A percentile compares a stretch with the other conserved stretches of the same genome.
Evolutionary conservation across 768 basidiomycete species (phyloP).

Genomic region (Lactarius akahatsu): DNA sequence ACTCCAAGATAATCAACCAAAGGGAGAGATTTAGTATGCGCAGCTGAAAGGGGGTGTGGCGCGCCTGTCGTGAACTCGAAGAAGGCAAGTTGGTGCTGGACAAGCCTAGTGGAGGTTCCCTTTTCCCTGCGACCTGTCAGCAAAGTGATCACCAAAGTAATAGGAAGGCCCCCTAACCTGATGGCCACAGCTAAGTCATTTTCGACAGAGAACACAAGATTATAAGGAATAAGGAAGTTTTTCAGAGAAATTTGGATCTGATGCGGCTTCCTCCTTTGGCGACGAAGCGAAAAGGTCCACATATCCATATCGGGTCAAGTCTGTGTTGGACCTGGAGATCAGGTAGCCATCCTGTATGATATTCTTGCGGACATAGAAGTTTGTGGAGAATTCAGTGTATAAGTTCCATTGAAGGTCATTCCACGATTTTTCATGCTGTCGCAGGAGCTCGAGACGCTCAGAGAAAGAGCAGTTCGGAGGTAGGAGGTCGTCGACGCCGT

Average conservation of each 20-base stretch:
- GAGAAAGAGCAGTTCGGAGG: slow-evolving; percentile 9
- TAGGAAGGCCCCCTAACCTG: not conserved
- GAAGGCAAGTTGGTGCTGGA: not conserved
- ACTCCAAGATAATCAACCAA: not conserved
- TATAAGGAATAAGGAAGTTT: not conserved
- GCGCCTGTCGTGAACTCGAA: slow-evolving; percentile 6
- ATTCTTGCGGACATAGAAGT: not conserved
- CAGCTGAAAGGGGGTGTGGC: slow-evolving; percentile 4
- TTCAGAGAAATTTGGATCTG: slow-evolving; percentile 6
- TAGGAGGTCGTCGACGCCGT: slow-evolving; percentile 17
- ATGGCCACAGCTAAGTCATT: slow-evolving; percentile 4
- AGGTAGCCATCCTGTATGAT: slow-evolving; percentile 15
- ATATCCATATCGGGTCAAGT: slow-evolving; percentile 2
- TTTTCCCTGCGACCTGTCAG: slow-evolving; percentile 4
- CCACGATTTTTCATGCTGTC: slow-evolving; percentile 19
- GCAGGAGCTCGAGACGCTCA: slow-evolving; percentile 19
- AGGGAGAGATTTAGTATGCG: not conserved
- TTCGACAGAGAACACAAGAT: slow-evolving; percentile 2
- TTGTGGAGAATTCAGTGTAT: slow-evolving; percentile 1
- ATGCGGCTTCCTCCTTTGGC: not conserved
- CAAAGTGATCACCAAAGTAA: not conserved
- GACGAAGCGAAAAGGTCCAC: not conserved
- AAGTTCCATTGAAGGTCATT: slow-evolving; percentile 6
- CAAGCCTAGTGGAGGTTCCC: not conserved
- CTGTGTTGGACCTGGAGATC: not conserved